These are phyloP conservation scores for Trypanosoma melophagium DNA, from an alignment of 208 protist species.

Conservation along the genomic window DNA sequence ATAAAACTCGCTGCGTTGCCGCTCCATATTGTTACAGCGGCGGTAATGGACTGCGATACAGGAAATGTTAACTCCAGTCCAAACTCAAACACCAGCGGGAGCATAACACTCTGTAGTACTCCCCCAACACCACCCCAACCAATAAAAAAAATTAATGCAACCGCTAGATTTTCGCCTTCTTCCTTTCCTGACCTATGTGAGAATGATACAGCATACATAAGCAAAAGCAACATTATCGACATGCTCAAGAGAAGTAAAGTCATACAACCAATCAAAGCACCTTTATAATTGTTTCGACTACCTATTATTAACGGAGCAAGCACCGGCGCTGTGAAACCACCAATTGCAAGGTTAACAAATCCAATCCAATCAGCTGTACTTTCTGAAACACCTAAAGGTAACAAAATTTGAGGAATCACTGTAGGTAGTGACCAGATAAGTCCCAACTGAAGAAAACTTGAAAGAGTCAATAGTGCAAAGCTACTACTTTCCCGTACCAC, in stretches of 20 bases:
- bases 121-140: conserved; percentile 7
- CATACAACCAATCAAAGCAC: conserved; percentile 5
- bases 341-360: conserved; percentile 13
- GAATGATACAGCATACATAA: background rate
- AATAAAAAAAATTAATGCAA: conserved; percentile 6
- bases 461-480: conserved; percentile 7
- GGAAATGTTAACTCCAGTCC: conserved; percentile 20
- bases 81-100: conserved; percentile 24
- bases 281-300: conserved; percentile 6
- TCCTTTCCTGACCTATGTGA: background rate
- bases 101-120: conserved; percentile 7
- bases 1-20: conserved; percentile 7
- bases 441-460: conserved; percentile 12
- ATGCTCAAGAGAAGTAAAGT: background rate
- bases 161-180: background rate
- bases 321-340: conserved; percentile 11
- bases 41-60: conserved; percentile 5
- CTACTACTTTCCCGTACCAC: background rate
- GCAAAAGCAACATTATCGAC: conserved; percentile 5
- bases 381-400: conserved; percentile 15
- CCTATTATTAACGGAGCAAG: conserved; percentile 8
- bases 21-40: conserved; percentile 9
- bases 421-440: conserved; percentile 15
- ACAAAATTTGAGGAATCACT: conserved; percentile 12
- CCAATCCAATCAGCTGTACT: conserved; percentile 17